phyloP scores from a whole-genome alignment of 78 protist species.

The Creolimax fragrantissima region DNA sequence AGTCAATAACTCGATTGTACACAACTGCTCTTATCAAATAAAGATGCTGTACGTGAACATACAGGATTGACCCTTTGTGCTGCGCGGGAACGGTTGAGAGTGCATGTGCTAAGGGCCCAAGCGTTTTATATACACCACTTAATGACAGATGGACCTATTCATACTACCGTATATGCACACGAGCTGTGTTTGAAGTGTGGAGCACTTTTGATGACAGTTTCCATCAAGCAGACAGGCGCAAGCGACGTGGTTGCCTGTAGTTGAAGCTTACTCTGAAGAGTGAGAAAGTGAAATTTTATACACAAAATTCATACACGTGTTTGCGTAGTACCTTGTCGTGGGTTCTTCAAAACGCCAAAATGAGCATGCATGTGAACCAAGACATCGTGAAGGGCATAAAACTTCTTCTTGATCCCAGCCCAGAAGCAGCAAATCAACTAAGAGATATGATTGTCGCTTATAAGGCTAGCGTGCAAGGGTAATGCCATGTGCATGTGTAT shows the following conservation, averaged over 20 bases:
- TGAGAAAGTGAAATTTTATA: neutral
- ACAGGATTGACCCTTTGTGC: too few relatives aligned
- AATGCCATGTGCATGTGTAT: neutral
- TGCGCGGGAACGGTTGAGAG: too few relatives aligned
- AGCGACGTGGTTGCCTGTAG: neutral
- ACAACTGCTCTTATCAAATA: too few relatives aligned
- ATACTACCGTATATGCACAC: too few relatives aligned
- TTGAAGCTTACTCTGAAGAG: too few relatives aligned
- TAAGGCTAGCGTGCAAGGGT: neutral
- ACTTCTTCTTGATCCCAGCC: neutral
- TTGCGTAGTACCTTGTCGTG: neutral
- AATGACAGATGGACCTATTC: too few relatives aligned
- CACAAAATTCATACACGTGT: neutral
- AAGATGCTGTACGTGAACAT: too few relatives aligned
- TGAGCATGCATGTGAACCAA: neutral
- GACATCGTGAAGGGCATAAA: neutral
- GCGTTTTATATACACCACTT: too few relatives aligned
- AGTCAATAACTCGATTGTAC: too few relatives aligned
- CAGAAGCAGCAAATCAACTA: neutral
- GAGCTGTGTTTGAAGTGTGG: neutral
- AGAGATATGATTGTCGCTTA: neutral
- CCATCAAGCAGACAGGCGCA: neutral
- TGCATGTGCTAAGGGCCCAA: too few relatives aligned
- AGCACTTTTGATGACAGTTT: neutral
- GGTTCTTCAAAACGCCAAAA: neutral